A percentile compares a stretch with the other conserved stretches of the same genome.
Conservation (phyloP, 768 basidiomycete species). For the Boletus reticuloceps region DNA sequence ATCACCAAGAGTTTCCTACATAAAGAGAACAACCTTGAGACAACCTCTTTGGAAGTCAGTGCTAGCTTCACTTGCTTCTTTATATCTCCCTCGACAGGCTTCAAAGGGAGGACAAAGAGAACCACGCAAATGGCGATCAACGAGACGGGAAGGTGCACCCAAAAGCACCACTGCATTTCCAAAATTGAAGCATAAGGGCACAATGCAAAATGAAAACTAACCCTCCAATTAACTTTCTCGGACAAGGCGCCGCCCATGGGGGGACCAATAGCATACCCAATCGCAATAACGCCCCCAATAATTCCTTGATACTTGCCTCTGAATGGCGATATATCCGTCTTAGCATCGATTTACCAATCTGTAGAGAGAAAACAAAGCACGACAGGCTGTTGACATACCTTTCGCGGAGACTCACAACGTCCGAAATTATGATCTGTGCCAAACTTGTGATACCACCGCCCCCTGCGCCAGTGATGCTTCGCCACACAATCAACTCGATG, state of each 20-base stretch:
- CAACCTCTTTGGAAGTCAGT: too few relatives aligned
- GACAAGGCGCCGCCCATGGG: not conserved
- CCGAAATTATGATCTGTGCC: not conserved
- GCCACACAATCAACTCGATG: not conserved
- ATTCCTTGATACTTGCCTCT: constrained; percentile 1
- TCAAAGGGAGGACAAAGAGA: not conserved
- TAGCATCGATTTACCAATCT: too few relatives aligned
- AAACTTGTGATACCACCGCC: not conserved
- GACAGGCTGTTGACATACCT: not conserved
- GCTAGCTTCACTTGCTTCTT: not conserved
- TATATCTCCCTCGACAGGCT: not conserved
- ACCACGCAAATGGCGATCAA: not conserved
- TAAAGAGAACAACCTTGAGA: not conserved
- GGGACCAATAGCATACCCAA: not conserved
- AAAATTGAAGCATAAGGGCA: not conserved
- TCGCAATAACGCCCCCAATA: not conserved
- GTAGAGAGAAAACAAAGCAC: too few relatives aligned
- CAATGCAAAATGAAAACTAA: not conserved
- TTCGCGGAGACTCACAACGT: not conserved
- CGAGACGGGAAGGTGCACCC: not conserved
- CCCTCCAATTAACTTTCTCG: not conserved
- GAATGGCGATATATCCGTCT: too few relatives aligned
- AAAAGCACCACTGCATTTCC: not conserved
- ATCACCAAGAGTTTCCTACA: not conserved
- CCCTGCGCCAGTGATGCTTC: not conserved